Base-by-base conservation (phyloP, 345 rosid species). In the Bruguiera gymnorhiza region DNA sequence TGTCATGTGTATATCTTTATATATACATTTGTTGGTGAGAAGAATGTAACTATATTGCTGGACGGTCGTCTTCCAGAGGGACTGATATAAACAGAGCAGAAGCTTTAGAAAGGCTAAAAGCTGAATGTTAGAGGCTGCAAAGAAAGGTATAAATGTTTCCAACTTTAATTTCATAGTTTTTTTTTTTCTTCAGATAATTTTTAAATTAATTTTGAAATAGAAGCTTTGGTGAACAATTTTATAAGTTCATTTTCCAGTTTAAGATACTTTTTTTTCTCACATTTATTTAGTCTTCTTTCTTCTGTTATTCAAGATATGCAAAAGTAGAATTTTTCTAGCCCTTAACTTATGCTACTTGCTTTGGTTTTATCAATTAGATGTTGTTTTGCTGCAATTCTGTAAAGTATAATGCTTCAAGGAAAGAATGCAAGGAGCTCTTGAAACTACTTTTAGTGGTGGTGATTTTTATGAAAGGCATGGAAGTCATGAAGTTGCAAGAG, bases 301-400 rank as follows among this genome's bases (percentile, higher is more conserved):
- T 27, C 29, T 27, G 29, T 27, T 27, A 27, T 27, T 27, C 29
- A 27, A 26, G 34, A 29, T 53, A 1, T 31, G 43, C n/a, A 54
- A 26, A 52, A 10, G 48, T 26, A 23, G 46, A 23, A 27, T 23
- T 60, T 60, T 67, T 67, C 43, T 26, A 18, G 9, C 71, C 24
- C 56, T 34, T 70, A 63, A 61, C 67, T 56, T 56, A 6, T 6
- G 30, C 16, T 56, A 21, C 37, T 16, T 50, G 10, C 3, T 52
- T 60, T 65, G 23, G 29, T 71, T 68, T 69, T 71, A 46, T 72
- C 61, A 56, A 56, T 70, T 84, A 91, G 98, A 84, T 94, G 82
- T 90, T 89, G 50, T 91, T 86, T 65, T 90, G 97, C 62, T 79
- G 87, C 66, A 80, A 87, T 79, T 85, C 89, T 8, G 64, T 70